phyloP scores from a whole-genome alignment of 805 yeast species.

The Yarrowia divulgata region DNA sequence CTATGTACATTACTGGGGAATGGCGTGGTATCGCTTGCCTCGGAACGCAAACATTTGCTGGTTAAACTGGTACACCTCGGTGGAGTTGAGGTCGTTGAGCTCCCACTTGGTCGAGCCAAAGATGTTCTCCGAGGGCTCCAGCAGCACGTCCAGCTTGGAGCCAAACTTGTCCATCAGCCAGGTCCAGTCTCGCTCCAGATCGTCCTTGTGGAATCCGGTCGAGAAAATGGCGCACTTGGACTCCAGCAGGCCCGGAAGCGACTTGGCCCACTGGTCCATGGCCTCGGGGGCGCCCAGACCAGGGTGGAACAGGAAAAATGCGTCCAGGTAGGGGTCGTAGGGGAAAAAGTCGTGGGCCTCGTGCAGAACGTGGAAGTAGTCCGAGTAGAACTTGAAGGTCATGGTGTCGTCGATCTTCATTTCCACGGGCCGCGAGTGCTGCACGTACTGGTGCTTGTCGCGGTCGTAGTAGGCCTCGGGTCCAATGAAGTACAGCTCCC shows the following conservation, averaged over 20 bases:
- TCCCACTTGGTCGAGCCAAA: conserved; percentile 94
- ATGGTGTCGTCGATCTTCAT: conserved; percentile 77
- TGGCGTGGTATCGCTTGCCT: conserved; percentile 96
- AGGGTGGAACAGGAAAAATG: conserved; percentile 94
- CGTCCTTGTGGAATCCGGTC: conserved; percentile 86
- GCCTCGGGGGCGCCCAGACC: conserved; percentile 86
- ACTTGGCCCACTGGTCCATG: conserved; percentile 79
- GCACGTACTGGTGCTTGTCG: conserved; percentile 65
- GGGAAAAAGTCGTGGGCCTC: conserved; percentile 96
- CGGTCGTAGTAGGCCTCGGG: conserved; percentile 88
- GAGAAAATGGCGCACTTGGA: conserved; percentile 91
- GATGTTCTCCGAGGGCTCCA: conserved; percentile 73
- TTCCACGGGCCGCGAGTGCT: conserved; percentile 60
- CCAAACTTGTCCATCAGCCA: conserved; percentile 72
- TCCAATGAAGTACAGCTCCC: conserved; percentile 92
- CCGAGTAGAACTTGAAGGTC: conserved; percentile 81
- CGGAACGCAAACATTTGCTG: conserved; percentile 89
- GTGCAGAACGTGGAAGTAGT: conserved; percentile 88
- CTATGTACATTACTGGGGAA: conserved; percentile 47
- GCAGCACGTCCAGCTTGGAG: conserved; percentile 80
- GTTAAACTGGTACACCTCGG: conserved; percentile 91
- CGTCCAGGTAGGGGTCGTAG: conserved; percentile 94
- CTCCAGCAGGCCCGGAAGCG: conserved; percentile 86
- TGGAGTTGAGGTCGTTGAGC: conserved; percentile 88
- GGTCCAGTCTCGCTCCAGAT: conserved; percentile 69